Base-by-base conservation (phyloP, 331 rosid species). In the Dryas integrifolia region DNA sequence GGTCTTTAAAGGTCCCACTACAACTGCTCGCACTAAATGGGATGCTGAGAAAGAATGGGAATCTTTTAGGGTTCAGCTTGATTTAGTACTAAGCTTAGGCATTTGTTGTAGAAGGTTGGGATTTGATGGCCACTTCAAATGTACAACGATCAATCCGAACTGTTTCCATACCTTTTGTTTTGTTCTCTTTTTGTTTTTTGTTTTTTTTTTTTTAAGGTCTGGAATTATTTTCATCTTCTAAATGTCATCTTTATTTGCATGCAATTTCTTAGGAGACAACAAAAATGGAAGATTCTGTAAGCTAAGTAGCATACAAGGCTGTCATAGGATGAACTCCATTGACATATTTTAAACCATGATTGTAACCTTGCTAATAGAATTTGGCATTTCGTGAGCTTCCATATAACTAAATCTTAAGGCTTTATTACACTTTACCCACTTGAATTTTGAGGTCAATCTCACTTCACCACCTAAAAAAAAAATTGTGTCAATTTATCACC, bases 181-280 rank as follows among this genome's bases (percentile, higher is more conserved):
- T 30, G 35, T 30, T 26, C 30, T 26, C 0, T 2, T 49, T 67
- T 14, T 15, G 41, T 26, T 4, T 35, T 47, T 47, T 18, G 21
- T 48, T 64, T 13, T 55, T 52, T 48, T 48, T 30, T 4, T 48
- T 21, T 30, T 4, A 15, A 15, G 72, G 62, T 30, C 15, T 68
- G 15, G 15, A 68, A 51, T 30, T 35, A 15, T 4, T 67, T 7
- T 58, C 10, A 1, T 45, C 16, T 56, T 14, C 4, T 38, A 61
- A 11, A 14, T 61, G 30, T 63, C 44, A 58, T 58, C 11, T 70
- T 26, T 55, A 14, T 53, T 41, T 55, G 53, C 65, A 12, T 70
- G 41, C n/a, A 65, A 41, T 6, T 13, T 69, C 13, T 12, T 26
- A 21, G 65, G 6, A 41, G 40, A 18, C 55, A 63, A 26, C 5